phyloP scores from a whole-genome alignment of 2,329 filamentous ascomycete genomes.

The Paracoccidioides brasiliensis region DNA sequence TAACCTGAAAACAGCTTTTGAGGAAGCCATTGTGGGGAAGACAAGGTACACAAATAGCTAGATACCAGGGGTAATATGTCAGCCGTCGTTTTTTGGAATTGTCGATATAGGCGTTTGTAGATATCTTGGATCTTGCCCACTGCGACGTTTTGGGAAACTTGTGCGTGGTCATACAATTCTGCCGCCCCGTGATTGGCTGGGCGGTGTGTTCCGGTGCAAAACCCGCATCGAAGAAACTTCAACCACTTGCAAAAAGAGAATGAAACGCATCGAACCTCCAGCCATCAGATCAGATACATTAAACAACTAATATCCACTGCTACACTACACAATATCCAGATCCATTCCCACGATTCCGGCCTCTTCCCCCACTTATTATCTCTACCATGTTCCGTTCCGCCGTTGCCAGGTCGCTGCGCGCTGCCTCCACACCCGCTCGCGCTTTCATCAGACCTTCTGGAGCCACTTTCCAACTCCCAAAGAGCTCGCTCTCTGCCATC shows the following conservation, averaged over 20 bases:
- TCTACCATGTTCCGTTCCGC: conserved; percentile 78
- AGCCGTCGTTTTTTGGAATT: conserved; percentile 2
- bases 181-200: conserved; percentile 26
- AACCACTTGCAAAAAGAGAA: conserved; percentile 14
- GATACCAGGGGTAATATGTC: not conserved
- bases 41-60: conserved; percentile 6
- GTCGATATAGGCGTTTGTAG: conserved; percentile 8
- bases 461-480: conserved; percentile 45
- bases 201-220: conserved; percentile 6
- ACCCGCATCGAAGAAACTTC: conserved; percentile 10
- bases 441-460: conserved; percentile 38
- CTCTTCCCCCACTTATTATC: conserved; percentile 5
- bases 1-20: conserved; percentile 32
- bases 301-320: not conserved
- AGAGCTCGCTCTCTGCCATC: conserved; percentile 43
- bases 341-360: conserved; percentile 3
- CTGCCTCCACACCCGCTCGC: conserved; percentile 38
- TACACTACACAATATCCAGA: not conserved
- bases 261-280: not conserved
- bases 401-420: conserved; percentile 62
- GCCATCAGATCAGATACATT: not conserved
- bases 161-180: conserved; percentile 31
- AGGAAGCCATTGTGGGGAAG: conserved; percentile 30
- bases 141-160: conserved; percentile 14
- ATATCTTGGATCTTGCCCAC: conserved; percentile 14